These are phyloP conservation scores for Liriodendron chinense DNA, from an alignment of 164 flowering plant species.

Conservation along the genomic window DNA sequence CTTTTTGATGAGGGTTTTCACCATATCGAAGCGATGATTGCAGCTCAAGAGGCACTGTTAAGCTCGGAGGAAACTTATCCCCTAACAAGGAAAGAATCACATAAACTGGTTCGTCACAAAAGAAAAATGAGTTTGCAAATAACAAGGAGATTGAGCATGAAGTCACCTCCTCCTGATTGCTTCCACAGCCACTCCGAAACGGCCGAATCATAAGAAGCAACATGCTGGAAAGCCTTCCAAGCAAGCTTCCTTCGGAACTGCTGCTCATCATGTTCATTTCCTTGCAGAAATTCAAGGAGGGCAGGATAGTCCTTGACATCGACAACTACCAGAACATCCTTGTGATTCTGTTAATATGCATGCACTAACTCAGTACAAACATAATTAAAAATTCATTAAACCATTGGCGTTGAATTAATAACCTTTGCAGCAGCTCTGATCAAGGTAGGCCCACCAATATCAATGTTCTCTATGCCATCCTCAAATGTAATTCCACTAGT, in stretches of 20 bases:
- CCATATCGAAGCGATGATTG: conserved; percentile 91
- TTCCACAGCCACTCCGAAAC: conserved; percentile 99
- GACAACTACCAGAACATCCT: conserved; percentile 89
- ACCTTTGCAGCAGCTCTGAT: conserved; percentile 99
- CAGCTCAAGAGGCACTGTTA: conserved; percentile 64
- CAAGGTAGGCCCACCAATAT: conserved; percentile 99
- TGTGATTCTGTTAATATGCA: conserved; percentile 77
- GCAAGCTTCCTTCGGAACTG: conserved; percentile 81
- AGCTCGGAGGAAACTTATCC: conserved; percentile 81
- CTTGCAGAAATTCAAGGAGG: conserved; percentile 68
- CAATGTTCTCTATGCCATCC: conserved; percentile 94
- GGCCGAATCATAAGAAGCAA: conserved; percentile 96
- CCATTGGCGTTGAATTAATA: not conserved
- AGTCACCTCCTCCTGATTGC: conserved; percentile 63
- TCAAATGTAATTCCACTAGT: conserved; percentile 65
- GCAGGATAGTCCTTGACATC: conserved; percentile 80
- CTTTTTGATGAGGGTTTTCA: conserved; percentile 97
- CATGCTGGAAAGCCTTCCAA: conserved; percentile 98
- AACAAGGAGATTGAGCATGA: not conserved
- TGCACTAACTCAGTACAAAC: not conserved
- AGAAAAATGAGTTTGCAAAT: not conserved
- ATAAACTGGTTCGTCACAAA: not conserved
- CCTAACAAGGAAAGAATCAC: conserved; percentile 17
- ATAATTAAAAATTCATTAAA: not conserved
- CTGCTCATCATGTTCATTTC: conserved; percentile 45